Evolutionary conservation across 2,329 filamentous ascomycete genomes (phyloP).

Genomic region (Hymenoscyphus scutula): DNA sequence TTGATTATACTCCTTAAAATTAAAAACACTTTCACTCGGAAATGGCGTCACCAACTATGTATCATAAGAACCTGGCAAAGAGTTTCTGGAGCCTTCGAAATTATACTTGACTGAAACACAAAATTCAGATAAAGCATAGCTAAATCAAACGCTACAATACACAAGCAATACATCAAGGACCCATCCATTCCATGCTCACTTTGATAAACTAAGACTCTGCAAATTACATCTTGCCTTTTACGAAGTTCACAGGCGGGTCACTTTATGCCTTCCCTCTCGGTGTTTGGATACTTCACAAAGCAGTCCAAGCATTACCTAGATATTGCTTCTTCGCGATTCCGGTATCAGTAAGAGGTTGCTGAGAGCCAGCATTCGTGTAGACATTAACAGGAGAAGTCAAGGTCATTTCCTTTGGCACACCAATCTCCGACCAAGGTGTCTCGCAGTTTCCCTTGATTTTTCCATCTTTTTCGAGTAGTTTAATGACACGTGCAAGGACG

Average conservation of each 20-base stretch:
- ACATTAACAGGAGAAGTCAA: background rate
- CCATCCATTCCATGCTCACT: background rate
- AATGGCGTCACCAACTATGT: no score
- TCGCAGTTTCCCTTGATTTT: background rate
- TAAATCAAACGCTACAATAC: background rate
- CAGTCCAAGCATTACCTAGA: background rate
- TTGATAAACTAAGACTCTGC: background rate
- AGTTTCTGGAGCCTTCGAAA: background rate
- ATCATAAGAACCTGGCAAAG: no score
- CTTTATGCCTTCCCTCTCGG: background rate
- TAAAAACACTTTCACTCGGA: no score
- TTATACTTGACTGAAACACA: no score
- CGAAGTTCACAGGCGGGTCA: background rate
- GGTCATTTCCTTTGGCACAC: background rate
- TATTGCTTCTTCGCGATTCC: background rate
- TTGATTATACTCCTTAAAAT: no score
- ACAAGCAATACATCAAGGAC: background rate
- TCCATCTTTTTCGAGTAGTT: background rate
- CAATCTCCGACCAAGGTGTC: background rate
- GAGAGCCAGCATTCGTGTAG: background rate
- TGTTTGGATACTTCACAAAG: background rate
- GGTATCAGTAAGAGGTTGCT: background rate
- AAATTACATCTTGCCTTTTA: background rate
- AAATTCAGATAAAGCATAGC: background rate
- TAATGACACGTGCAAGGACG: background rate